phyloP scores from a whole-genome alignment of 1,284 basidiomycete species.

The Fomitopsis palustris region DNA sequence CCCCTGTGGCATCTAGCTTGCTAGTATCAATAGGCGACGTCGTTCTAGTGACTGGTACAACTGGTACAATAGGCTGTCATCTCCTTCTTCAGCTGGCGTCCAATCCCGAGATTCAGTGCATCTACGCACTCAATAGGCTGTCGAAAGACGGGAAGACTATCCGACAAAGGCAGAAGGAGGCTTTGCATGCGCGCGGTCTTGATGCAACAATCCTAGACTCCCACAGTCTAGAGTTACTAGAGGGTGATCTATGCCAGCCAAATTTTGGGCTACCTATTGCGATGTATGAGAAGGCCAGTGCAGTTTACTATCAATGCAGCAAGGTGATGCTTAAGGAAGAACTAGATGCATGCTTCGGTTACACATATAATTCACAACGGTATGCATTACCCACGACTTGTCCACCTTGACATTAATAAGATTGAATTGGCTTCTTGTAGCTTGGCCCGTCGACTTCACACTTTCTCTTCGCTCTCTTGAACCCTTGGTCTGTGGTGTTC shows the following conservation, averaged over 20 bases:
- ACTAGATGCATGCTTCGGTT: constrained; percentile 12
- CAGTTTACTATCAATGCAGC: background rate
- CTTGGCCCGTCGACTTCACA: constrained; percentile 36
- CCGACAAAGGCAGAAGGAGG: constrained; percentile 10
- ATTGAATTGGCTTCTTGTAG: constrained; percentile 17
- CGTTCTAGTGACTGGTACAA: constrained; percentile 17
- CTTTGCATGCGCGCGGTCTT: constrained; percentile 15
- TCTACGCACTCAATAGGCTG: constrained; percentile 19
- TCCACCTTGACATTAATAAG: background rate
- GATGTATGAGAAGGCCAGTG: constrained; percentile 22
- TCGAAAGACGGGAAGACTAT: constrained; percentile 12
- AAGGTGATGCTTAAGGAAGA: background rate
- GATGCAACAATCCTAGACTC: constrained; percentile 18
- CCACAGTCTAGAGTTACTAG: constrained; percentile 24
- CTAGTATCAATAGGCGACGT: background rate
- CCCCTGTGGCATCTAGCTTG: too few species aligned
- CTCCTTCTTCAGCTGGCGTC: constrained; percentile 28
- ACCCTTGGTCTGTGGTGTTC: constrained; percentile 12
- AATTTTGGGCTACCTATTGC: constrained; percentile 21
- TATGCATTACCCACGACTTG: background rate
- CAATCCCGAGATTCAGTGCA: constrained; percentile 37
- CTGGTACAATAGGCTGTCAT: constrained; percentile 15
- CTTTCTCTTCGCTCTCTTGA: constrained; percentile 18
- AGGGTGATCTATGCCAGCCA: constrained; percentile 22
- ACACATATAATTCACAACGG: constrained; percentile 31